Conservation (phyloP, 1,284 basidiomycete genomes). For the Xerocomus minutiporus region DNA sequence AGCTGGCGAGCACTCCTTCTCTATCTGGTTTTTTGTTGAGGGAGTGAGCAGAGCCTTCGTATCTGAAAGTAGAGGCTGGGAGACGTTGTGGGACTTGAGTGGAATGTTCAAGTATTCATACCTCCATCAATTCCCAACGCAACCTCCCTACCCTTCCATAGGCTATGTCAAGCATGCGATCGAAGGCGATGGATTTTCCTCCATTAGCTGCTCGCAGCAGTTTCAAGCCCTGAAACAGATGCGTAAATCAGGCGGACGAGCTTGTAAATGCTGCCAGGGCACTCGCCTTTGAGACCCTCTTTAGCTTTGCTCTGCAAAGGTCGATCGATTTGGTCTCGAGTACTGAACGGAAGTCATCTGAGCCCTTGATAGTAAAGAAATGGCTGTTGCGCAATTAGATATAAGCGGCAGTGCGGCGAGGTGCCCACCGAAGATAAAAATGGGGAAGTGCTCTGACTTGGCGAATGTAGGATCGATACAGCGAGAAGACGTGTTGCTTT, state of each 20-base stretch:
- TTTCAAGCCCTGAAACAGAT: constrained; percentile 46
- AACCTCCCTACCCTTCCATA: constrained; percentile 73
- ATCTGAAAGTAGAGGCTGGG: constrained; percentile 52
- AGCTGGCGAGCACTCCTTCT: constrained; percentile 55
- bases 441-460: constrained; percentile 31
- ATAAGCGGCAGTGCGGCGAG: background rate
- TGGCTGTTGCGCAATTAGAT: constrained; percentile 39
- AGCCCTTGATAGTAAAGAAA: constrained; percentile 60
- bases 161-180: constrained; percentile 64
- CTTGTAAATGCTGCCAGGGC: background rate
- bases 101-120: constrained; percentile 25
- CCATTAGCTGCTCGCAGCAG: constrained; percentile 55
- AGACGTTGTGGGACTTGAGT: constrained; percentile 8
- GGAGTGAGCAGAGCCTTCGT: constrained; percentile 38
- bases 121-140: constrained; percentile 60
- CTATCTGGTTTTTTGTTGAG: constrained; percentile 47
- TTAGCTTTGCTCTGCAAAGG: constrained; percentile 42
- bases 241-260: background rate
- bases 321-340: constrained; percentile 27
- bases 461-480: constrained; percentile 30
- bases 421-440: constrained; percentile 25
- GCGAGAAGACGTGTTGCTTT: constrained; percentile 13
- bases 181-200: constrained; percentile 51
- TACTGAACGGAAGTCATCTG: constrained; percentile 51
- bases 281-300: constrained; percentile 48